Percentiles rank a stretch among this genome's conserved stretches.
These are phyloP conservation scores for Argentina anserina DNA, from an alignment of 306 rosid species.

Conservation along the genomic window DNA sequence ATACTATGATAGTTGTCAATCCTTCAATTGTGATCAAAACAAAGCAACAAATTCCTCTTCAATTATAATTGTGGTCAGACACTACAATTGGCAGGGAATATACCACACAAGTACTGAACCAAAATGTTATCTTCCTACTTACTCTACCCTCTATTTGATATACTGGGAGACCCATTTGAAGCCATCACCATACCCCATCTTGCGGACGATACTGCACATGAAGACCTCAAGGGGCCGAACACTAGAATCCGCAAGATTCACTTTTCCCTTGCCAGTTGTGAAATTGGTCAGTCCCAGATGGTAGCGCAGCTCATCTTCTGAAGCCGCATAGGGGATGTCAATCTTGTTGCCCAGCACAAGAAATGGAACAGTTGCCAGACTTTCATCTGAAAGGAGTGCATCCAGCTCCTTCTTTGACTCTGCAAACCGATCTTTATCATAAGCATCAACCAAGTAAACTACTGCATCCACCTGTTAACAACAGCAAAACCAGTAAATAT, in stretches of 20 bases:
- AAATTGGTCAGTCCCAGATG: constrained; percentile 48
- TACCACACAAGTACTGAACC: constrained; percentile 18
- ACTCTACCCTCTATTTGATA: constrained; percentile 35
- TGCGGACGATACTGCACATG: constrained; percentile 57
- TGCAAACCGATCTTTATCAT: constrained; percentile 43
- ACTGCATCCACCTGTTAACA: constrained; percentile 48
- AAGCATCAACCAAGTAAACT: constrained; percentile 50
- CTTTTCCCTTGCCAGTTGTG: constrained; percentile 56
- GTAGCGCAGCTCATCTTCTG: constrained; percentile 50
- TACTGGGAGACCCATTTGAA: constrained; percentile 58
- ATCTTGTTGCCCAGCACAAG: constrained; percentile 54
- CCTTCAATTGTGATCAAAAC: constrained; percentile 15
- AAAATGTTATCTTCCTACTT: constrained; percentile 15
- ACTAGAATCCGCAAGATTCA: constrained; percentile 39
- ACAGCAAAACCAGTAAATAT: not conserved
- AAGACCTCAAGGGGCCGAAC: constrained; percentile 58
- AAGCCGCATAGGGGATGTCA: constrained; percentile 49
- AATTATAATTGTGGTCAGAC: constrained; percentile 24
- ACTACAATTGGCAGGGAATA: constrained; percentile 18
- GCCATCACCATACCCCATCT: constrained; percentile 60
- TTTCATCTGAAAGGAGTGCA: constrained; percentile 46
- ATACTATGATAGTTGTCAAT: constrained; percentile 9
- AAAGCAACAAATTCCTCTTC: constrained; percentile 12
- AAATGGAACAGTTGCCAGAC: constrained; percentile 47
- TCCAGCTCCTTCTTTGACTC: constrained; percentile 54